A percentile compares a stretch with the other conserved stretches of the same genome.
phyloP scores from a whole-genome alignment of 352 stramenopile species.

The Globisporangium recalcitrans region DNA sequence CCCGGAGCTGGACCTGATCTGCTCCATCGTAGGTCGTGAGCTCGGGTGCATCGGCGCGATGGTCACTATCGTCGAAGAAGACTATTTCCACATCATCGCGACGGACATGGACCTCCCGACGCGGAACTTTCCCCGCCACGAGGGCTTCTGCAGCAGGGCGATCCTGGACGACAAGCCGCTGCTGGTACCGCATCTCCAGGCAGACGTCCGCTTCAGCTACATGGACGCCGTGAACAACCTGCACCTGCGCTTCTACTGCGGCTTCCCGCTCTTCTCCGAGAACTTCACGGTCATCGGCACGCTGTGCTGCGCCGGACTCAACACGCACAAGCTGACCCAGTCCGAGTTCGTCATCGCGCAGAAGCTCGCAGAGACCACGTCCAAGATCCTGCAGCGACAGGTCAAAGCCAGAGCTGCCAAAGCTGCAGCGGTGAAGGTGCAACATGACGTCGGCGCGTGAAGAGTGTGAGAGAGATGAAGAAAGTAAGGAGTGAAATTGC shows the following conservation, averaged over 20 bases:
- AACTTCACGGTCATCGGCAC: slow-evolving; percentile 16
- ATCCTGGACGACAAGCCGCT: slow-evolving; percentile 48
- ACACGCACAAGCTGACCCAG: slow-evolving; percentile 11
- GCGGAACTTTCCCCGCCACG: slow-evolving; percentile 28
- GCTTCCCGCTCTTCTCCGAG: slow-evolving; percentile 17
- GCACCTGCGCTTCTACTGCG: slow-evolving; percentile 23
- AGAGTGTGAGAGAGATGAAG: background rate
- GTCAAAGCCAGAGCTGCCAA: background rate
- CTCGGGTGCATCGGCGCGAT: slow-evolving; percentile 33
- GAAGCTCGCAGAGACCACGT: slow-evolving; percentile 13
- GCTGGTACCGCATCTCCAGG: slow-evolving; percentile 41
- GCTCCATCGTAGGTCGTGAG: slow-evolving; percentile 32
- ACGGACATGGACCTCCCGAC: slow-evolving; percentile 19
- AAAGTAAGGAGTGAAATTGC: background rate
- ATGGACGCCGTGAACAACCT: slow-evolving; percentile 25
- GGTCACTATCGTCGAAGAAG: slow-evolving; percentile 42
- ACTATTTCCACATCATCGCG: slow-evolving; percentile 35
- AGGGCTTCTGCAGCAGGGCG: slow-evolving; percentile 44
- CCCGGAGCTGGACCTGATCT: slow-evolving; percentile 49
- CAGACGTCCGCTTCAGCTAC: slow-evolving; percentile 47
- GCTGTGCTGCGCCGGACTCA: slow-evolving; percentile 16
- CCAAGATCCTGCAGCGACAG: slow-evolving; percentile 8
- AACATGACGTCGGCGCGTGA: background rate
- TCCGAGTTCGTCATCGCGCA: slow-evolving; percentile 15
- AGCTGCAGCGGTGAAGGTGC: background rate